These are phyloP conservation scores for Ramaria sp. DNA, from an alignment of 768 basidiomycete species.

Conservation along the genomic window DNA sequence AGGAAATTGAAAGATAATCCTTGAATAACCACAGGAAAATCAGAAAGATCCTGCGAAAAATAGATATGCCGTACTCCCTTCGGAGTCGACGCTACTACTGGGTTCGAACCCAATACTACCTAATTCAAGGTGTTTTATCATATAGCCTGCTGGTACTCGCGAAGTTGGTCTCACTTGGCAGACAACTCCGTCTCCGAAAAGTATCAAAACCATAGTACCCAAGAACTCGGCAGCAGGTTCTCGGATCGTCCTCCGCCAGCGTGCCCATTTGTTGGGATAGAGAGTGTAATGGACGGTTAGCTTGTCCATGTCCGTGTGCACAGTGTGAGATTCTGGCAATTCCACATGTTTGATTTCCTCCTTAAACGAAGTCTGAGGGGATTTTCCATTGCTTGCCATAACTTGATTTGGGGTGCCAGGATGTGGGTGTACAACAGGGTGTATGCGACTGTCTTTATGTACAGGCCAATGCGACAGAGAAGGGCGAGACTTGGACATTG, in stretches of 20 bases:
- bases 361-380: background rate
- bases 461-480: too few relatives aligned
- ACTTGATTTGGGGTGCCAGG: too few relatives aligned
- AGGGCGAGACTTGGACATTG: too few relatives aligned
- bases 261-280: slow-evolving; percentile 3
- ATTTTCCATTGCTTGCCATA: too few relatives aligned
- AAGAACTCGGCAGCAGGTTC: slow-evolving; percentile 19
- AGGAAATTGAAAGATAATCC: slow-evolving; percentile 37
- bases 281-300: background rate
- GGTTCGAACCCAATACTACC: slow-evolving; percentile 13
- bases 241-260: slow-evolving; percentile 7
- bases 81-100: slow-evolving; percentile 13
- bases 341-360: background rate
- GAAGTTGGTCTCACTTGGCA: slow-evolving; percentile 11
- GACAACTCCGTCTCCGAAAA: slow-evolving; percentile 14
- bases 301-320: background rate
- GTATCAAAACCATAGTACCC: slow-evolving; percentile 17
- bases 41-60: background rate
- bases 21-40: slow-evolving; percentile 13
- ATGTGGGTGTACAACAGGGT: too few relatives aligned
- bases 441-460: too few relatives aligned
- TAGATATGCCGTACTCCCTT: slow-evolving; percentile 12
- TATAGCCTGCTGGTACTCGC: background rate
- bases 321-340: background rate
- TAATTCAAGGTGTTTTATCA: background rate